Base-by-base conservation (phyloP, 768 basidiomycete species). In the Russula lepida region DNA sequence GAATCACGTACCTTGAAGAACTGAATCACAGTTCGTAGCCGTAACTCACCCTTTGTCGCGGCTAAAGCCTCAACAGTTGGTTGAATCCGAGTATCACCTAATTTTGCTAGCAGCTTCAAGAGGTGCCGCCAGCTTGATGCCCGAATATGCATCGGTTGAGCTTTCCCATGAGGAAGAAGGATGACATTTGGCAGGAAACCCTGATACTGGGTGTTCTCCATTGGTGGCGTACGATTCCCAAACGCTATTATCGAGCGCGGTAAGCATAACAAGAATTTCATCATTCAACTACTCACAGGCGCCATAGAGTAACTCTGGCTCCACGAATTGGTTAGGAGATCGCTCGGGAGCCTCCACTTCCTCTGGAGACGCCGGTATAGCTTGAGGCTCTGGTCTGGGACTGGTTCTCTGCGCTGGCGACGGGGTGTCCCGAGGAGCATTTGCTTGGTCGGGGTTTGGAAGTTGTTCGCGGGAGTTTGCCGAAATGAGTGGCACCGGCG, bases 91-190 rank as follows among this genome's bases (percentile, higher is more conserved):
- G 86, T 85, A 32, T 78, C 82, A 58, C 85, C 84, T 59, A 90
- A 71, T 62, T 84, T 76, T 28, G 88, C 89, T 82, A 92, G 83
- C 44, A 92, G 70, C 67, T 83, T 87, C 41, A 92, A 75, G 56
- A 92, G 67, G 69, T 84, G 82, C 27, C 83, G 80, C 90, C 90
- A 92, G 64, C 74, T 84, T 6, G 84, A 82, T 1, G 86, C 86
- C 67, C 85, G 85, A 37, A 92, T 72, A 69, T 91, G 87, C 59
- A 90, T 76, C 11, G 86, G 79, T 13, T 85, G 81, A 48, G 78
- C 81, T 62, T 80, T 81, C 6, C 84, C 85, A 68, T 84, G 86
- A 6, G 87, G 86, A 57, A 92, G 74, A 5, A 82, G 79, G n/a
- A 92, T 83, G 46, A 88, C 79, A 63, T 85, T 84, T 5, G 89